Base-by-base conservation (phyloP, 345 rosid species). In the Xanthoceras sorbifolium region DNA sequence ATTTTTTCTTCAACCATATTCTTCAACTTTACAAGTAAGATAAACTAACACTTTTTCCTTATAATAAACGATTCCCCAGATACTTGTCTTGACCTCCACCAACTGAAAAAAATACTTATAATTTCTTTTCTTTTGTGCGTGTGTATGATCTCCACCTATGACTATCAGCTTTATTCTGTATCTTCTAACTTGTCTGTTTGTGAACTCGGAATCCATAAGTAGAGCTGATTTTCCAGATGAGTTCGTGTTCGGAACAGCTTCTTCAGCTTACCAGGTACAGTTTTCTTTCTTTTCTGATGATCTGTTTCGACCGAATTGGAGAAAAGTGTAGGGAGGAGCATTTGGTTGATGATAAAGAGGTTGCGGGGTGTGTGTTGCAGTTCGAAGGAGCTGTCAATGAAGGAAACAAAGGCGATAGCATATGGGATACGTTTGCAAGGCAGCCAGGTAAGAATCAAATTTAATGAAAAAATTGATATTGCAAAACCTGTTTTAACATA, bases 301-400 rank as follows among this genome's bases (percentile, higher is more conserved):
- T 28, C 10, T 31, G 3, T 48, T 62, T 55, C 20, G 26, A 26
- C 31, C 2, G n/a, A 62, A 29, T 42, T 57, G 31, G 12, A 15
- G 8, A 9, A 44, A 25, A 72, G 55, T 54, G 52, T 5, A 57
- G 54, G n/a, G n/a, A 3, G 9, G 34, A 17, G 44, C 48, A 61
- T 22, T 54, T 31, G 15, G 52, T 23, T 11, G 31, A 76, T 78
- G 8, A n/a, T n/a, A 6, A 6, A 23, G 31, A 22, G 64, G 20
- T 48, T 48, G 54, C 10, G 50, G 26, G n/a, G 61, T 55, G 9
- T 42, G 22, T 73, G 25, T 67, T 61, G 40, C 74, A 95, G 99
- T 95, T 90, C 73, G 99, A 95, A 89, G 97, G 98, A 80, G 97
- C 94, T 72, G 94, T 84, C 12, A 76, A 87, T 48, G 96, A 95